These are phyloP conservation scores for Volutella citrinella DNA, from an alignment of 2,329 filamentous ascomycete species.

Conservation along the genomic window DNA sequence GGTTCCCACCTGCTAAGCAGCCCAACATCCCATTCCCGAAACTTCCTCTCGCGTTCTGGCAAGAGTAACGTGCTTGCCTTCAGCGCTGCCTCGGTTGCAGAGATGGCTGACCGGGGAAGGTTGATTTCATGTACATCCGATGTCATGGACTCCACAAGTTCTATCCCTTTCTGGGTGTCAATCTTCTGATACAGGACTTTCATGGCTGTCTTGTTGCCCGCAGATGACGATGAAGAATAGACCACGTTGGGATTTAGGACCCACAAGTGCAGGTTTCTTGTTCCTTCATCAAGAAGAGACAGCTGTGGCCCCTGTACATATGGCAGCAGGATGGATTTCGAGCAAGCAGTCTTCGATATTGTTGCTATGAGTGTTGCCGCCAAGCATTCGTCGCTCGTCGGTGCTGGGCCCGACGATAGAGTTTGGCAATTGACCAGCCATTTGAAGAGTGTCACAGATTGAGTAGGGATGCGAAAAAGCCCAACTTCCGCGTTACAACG, in stretches of 20 bases:
- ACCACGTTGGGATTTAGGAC: constrained; percentile 54
- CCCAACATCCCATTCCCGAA: constrained; percentile 67
- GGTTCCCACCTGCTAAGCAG: constrained; percentile 47
- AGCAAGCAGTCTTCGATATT: constrained; percentile 54
- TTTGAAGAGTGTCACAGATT: constrained; percentile 53
- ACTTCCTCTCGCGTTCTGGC: constrained; percentile 53
- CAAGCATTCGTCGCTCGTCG: constrained; percentile 48
- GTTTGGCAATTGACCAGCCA: constrained; percentile 50
- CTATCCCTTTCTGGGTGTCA: constrained; percentile 40
- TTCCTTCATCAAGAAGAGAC: constrained; percentile 3
- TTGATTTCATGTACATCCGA: constrained; percentile 59
- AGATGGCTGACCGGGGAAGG: constrained; percentile 50
- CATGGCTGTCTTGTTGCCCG: constrained; percentile 38
- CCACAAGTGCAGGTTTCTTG: constrained; percentile 47
- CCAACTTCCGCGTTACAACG: constrained; percentile 47
- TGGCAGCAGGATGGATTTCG: constrained; percentile 52
- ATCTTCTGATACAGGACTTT: constrained; percentile 53
- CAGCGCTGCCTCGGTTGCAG: constrained; percentile 42
- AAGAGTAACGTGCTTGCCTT: constrained; percentile 48
- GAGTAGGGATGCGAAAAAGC: constrained; percentile 41
- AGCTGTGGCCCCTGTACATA: constrained; percentile 15
- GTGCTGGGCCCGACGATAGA: constrained; percentile 21
- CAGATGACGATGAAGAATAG: constrained; percentile 43
- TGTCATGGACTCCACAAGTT: constrained; percentile 47
- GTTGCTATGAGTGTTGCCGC: constrained; percentile 51